phyloP scores from a whole-genome alignment of 768 basidiomycete genomes.

The Candolleomyces efflorescens region DNA sequence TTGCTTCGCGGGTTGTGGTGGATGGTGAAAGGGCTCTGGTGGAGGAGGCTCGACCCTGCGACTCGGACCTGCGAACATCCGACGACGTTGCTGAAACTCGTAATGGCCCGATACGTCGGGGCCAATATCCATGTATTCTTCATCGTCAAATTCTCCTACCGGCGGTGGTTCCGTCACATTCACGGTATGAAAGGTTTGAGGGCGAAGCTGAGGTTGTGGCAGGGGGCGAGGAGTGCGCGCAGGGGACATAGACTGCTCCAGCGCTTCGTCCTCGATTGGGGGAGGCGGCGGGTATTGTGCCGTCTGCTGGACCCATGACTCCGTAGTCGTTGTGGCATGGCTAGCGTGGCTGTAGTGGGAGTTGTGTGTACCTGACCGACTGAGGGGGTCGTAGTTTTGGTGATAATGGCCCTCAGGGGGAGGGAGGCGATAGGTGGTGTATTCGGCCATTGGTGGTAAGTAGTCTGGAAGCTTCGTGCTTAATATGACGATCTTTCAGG shows the following conservation, averaged over 20 bases:
- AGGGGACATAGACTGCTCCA: not conserved
- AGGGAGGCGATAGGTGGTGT: not conserved
- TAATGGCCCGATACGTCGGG: not conserved
- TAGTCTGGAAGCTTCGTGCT: not conserved
- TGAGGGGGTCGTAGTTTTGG: not conserved
- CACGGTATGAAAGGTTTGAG: not conserved
- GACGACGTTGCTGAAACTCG: not conserved
- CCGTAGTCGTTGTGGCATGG: not conserved
- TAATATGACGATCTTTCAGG: not conserved
- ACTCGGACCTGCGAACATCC: not conserved
- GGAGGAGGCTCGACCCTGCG: not conserved
- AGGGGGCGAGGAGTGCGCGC: not conserved
- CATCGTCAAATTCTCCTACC: not conserved
- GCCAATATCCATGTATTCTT: not conserved
- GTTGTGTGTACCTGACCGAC: not conserved
- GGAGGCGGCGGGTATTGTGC: not conserved
- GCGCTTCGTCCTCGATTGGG: not conserved
- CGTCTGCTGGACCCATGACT: not conserved
- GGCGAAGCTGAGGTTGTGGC: not conserved
- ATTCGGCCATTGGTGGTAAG: not conserved
- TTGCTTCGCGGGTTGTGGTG: conserved; percentile 14
- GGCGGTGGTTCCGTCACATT: not conserved
- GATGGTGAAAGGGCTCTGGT: not conserved
- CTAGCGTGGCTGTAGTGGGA: not conserved
- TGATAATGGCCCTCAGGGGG: not conserved